These are phyloP conservation scores for Pachysandra terminalis DNA, from an alignment of 164 flowering plant genomes.

Conservation along the genomic window DNA sequence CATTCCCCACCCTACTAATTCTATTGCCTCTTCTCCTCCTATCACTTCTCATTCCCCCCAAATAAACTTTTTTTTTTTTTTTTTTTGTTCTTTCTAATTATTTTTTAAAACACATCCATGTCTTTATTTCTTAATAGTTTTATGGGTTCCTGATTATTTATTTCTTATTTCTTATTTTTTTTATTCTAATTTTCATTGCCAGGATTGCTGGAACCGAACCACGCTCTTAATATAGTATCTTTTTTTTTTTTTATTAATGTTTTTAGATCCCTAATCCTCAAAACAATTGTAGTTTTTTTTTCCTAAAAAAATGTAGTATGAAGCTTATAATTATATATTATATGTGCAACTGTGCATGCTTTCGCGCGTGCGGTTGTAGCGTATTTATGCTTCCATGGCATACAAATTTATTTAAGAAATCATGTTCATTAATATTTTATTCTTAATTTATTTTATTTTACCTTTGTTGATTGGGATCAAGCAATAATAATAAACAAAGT, in stretches of 20 bases:
- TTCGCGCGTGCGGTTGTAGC: no score
- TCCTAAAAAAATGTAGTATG: no score
- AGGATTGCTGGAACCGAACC: conserved; percentile 42
- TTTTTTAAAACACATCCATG: background rate
- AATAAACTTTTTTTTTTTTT: background rate
- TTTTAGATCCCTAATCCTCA: conserved; percentile 21
- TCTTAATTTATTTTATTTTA: no score
- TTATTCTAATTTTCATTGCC: conserved; percentile 25
- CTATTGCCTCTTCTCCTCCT: conserved; percentile 17
- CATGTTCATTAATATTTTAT: no score
- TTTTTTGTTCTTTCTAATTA: no score
- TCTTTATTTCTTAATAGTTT: background rate
- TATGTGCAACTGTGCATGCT: no score
- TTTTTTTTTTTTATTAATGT: background rate
- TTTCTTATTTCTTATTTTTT: background rate
- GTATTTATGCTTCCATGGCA: no score
- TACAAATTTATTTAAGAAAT: no score
- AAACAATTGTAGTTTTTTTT: no score
- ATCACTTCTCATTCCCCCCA: conserved; percentile 7
- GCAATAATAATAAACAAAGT: no score
- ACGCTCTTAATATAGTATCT: conserved; percentile 22
- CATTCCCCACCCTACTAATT: conserved; percentile 17
- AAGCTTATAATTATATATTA: no score
- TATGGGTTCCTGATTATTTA: conserved; percentile 5
- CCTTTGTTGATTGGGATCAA: no score